Evolutionary conservation across 169 alveolate species (phyloP).

Genomic region (Fabrea salina): DNA sequence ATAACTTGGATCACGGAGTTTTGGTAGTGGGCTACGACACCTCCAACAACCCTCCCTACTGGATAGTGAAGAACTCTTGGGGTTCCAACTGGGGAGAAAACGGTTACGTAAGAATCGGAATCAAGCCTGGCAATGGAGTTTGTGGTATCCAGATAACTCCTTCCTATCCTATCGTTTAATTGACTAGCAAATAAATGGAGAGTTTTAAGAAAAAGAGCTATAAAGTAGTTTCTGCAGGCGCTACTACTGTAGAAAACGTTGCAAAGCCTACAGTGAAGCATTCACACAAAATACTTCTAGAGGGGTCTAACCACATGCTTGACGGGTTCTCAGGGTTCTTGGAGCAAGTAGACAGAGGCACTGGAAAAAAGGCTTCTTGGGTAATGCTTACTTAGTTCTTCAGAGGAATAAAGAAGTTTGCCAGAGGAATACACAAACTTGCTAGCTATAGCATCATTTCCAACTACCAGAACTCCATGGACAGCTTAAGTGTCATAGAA

Average conservation of each 20-base stretch:
- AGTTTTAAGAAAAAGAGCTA: conserved; percentile 1
- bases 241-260: conserved; percentile 23
- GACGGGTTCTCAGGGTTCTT: conserved; percentile 1
- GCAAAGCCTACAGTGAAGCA: conserved; percentile 18
- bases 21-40: conserved; percentile 58
- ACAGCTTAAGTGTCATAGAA: conserved; percentile 8
- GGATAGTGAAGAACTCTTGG: conserved; percentile 75
- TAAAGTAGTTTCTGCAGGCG: conserved; percentile 17
- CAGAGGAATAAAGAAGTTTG: conserved; percentile 14
- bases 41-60: conserved; percentile 18
- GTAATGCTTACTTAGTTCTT: no score
- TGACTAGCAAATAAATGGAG: neutral
- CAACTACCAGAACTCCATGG: neutral
- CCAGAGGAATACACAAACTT: neutral
- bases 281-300: neutral
- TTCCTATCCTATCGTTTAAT: conserved; percentile 15
- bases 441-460: neutral
- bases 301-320: neutral
- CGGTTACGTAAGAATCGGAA: conserved; percentile 64
- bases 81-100: conserved; percentile 68
- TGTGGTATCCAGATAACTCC: conserved; percentile 23
- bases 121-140: neutral
- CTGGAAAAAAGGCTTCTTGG: neutral
- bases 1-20: conserved; percentile 79
- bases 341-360: conserved; percentile 1